Evolutionary conservation across 805 yeast species (phyloP), one percentile per base, ranked within the genome.

Genomic region (Metschnikowia rubicola): DNA sequence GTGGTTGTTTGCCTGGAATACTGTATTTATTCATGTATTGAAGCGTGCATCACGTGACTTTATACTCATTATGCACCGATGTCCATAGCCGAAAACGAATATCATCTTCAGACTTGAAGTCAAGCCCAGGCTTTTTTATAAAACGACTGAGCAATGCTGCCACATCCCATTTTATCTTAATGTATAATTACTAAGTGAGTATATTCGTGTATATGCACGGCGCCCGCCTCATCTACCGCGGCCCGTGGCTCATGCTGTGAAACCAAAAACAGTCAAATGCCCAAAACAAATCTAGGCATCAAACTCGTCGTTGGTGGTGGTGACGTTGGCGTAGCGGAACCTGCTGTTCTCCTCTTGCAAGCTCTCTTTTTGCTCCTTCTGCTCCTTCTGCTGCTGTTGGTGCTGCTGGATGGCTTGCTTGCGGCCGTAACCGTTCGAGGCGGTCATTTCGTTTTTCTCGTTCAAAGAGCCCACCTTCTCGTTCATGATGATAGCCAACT

Each of bases 391-490:
- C 43, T 61, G 63, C 50, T 63, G 65, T 43, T 59, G 71, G 52
- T 60, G 70, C 57, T 73, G 83, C 51, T 63, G 67, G 32, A 52
- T 53, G 39, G 61, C 64, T 47, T 58, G 67, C 58, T 68, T 71
- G 56, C 71, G 68, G 43, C 74, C 69, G 66, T 79, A 83, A 38
- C 91, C 94, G 57, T 88, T 87, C 39, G 86, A 79, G 44, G 88
- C 86, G 44, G 88, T 77, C 66, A 88, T 83, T 68, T 88, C 96
- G 65, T 88, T 88, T 73, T 88, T 82, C 67, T 89, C 96, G 46
- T 86, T 79, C 56, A 89, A 77, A 60, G 84, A 81, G 47, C 78
- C 78, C 43, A 87, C 84, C 75, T 85, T 86, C 52, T 89, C 96
- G 53, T 88, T 86, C 71, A 94, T 77, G 39, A 84, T 80, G 53